Evolutionary conservation across 2,329 filamentous ascomycete species (phyloP).

Genomic region (Curvularia hawaiiensis): DNA sequence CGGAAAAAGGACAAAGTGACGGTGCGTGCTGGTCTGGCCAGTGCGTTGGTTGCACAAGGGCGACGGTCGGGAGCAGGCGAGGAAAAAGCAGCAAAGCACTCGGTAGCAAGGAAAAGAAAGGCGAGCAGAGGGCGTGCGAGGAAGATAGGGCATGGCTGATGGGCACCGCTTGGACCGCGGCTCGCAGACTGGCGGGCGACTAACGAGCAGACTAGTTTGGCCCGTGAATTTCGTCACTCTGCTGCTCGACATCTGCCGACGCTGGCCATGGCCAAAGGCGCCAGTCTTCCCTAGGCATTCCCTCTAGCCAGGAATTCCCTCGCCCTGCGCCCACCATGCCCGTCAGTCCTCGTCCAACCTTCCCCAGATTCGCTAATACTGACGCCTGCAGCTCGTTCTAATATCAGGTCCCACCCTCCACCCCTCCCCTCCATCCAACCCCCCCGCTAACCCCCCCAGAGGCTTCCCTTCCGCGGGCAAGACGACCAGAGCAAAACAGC

Average conservation of each 20-base stretch:
- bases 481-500: slow-evolving; percentile 65
- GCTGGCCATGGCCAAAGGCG: slow-evolving; percentile 23
- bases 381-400: slow-evolving; percentile 59
- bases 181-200: slow-evolving; percentile 5
- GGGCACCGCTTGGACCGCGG: slow-evolving; percentile 25
- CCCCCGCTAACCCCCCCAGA: slow-evolving; percentile 60
- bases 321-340: slow-evolving; percentile 27
- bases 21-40: slow-evolving; percentile 7
- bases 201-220: neutral
- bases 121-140: neutral
- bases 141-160: neutral
- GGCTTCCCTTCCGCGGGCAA: slow-evolving; percentile 69
- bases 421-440: slow-evolving; percentile 1
- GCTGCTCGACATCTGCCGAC: slow-evolving; percentile 23
- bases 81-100: slow-evolving; percentile 11
- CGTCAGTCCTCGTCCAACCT: slow-evolving; percentile 28
- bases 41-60: slow-evolving; percentile 6
- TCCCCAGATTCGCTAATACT: slow-evolving; percentile 19
- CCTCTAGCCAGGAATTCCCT: slow-evolving; percentile 7
- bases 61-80: slow-evolving; percentile 15
- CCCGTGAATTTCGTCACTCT: slow-evolving; percentile 27
- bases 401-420: slow-evolving; percentile 50
- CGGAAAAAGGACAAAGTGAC: slow-evolving; percentile 17
- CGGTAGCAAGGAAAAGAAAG: neutral
- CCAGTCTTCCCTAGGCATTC: slow-evolving; percentile 9